Base-by-base conservation (phyloP, 176 grass and related monocot genomes). In the Dendrocalamus sinicus region DNA sequence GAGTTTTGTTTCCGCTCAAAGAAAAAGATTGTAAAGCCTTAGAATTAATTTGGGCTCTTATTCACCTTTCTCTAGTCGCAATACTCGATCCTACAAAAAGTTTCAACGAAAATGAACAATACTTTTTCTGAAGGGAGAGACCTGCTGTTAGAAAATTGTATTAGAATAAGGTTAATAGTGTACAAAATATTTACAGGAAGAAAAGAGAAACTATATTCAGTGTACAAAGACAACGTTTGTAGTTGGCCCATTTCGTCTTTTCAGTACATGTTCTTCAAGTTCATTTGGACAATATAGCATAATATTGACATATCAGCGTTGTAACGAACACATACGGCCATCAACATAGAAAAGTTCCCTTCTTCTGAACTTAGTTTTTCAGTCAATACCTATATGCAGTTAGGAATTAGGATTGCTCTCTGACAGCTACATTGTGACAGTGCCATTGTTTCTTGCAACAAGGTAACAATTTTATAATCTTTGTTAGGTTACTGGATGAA, bases 251-350 rank as follows among this genome's bases (percentile, higher is more conserved):
- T 39, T 67, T 80, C 19, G 0, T 80, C 15, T 52, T 39, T 14
- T 20, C 45, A 67, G 32, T 81, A 16, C 30, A 37, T 54, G 62
- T 1, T 52, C 46, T 23, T 53, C 4, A 1, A 81, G 51, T 75
- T 81, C 12, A 65, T 54, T 74, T 57, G 59, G 47, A 87, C 37
- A 74, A 66, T 22, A 55, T 63, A 52, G 57, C 53, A 51, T 8
- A 73, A 12, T 40, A 12, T 52, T 54, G 11, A 87, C 24, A 54
- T 43, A 75, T 41, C 24, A 74, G 69, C 12, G n/a, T 7, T 59
- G 15, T 41, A 82, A 67, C 12, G 44, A 66, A 80, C 67, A 57
- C 37, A 75, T 13, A 11, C 1, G 0, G 7, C 28, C 48, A 15
- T 23, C 20, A 70, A 20, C 5, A 16, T 35, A 52, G 8, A 63